phyloP scores from a whole-genome alignment of 1,139 yeast species.

The Taiozyma onychis region DNA sequence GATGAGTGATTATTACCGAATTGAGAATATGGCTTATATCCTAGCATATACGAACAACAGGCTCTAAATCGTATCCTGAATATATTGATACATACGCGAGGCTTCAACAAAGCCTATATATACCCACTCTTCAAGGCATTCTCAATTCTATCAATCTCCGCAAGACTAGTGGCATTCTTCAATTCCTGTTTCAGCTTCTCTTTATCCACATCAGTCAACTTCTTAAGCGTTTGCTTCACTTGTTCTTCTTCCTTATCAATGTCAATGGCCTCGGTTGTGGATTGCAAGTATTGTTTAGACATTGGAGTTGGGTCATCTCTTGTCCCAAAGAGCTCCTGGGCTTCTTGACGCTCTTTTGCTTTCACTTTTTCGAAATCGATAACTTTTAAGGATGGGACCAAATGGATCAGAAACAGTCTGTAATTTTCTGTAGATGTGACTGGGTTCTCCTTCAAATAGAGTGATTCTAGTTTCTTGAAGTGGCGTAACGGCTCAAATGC shows the following conservation, averaged over 20 bases:
- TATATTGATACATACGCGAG: not conserved
- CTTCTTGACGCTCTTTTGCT: slow-evolving; percentile 44
- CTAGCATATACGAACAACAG: not conserved
- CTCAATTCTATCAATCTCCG: slow-evolving; percentile 72
- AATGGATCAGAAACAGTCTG: slow-evolving; percentile 53
- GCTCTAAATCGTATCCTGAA: no score
- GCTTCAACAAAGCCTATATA: not conserved
- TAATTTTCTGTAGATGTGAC: slow-evolving; percentile 50
- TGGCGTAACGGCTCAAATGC: slow-evolving; percentile 34
- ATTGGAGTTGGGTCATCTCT: slow-evolving; percentile 9
- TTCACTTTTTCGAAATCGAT: slow-evolving; percentile 66
- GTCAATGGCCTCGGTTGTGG: slow-evolving; percentile 1
- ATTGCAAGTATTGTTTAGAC: slow-evolving; percentile 4
- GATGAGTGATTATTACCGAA: not conserved
- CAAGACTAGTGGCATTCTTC: slow-evolving; percentile 58
- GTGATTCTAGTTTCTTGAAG: slow-evolving; percentile 36
- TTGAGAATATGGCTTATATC: not conserved
- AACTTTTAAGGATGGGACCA: slow-evolving; percentile 54
- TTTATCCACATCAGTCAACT: slow-evolving; percentile 51
- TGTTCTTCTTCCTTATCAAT: slow-evolving; percentile 26
- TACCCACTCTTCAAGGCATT: slow-evolving; percentile 38
- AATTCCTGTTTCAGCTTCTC: slow-evolving; percentile 46
- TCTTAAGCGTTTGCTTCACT: slow-evolving; percentile 31
- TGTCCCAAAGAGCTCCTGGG: slow-evolving; percentile 41
- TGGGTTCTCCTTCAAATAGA: slow-evolving; percentile 60